A percentile compares a stretch with the other conserved stretches of the same genome.
Conservation (phyloP, 176 grass and related monocot species). For the Eremochloa ophiuroides region DNA sequence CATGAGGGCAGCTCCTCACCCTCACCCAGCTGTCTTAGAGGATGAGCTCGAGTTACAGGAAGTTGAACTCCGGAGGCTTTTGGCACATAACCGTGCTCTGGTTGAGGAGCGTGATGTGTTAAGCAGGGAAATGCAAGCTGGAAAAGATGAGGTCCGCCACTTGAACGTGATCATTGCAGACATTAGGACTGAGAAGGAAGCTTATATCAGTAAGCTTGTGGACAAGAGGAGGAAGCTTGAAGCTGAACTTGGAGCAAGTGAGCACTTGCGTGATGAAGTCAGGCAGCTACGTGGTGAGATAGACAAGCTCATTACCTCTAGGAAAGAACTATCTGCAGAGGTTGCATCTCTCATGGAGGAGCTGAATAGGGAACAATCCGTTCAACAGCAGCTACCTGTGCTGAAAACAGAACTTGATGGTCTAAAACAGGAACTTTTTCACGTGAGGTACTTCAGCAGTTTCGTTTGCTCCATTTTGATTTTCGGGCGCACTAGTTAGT, state of each 20-base stretch:
- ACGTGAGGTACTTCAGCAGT: slow-evolving; percentile 35
- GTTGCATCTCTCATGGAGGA: slow-evolving; percentile 48
- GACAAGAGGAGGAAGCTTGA: slow-evolving; percentile 73
- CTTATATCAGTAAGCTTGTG: slow-evolving; percentile 48
- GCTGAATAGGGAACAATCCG: slow-evolving; percentile 45
- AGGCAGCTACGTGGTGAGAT: slow-evolving; percentile 54
- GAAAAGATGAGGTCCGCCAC: slow-evolving; percentile 51
- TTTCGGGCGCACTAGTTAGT: background rate
- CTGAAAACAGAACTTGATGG: slow-evolving; percentile 49
- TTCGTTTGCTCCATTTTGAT: slow-evolving; percentile 20
- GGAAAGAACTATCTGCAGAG: slow-evolving; percentile 57
- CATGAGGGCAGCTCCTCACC: slow-evolving; percentile 34
- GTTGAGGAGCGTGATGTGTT: slow-evolving; percentile 48
- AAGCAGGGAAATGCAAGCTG: slow-evolving; percentile 36
- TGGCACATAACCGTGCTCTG: slow-evolving; percentile 49
- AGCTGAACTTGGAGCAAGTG: slow-evolving; percentile 56
- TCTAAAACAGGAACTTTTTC: slow-evolving; percentile 50
- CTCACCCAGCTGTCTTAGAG: slow-evolving; percentile 40
- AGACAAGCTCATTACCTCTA: slow-evolving; percentile 39
- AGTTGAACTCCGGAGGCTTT: slow-evolving; percentile 51
- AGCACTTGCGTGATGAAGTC: slow-evolving; percentile 54
- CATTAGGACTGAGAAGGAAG: slow-evolving; percentile 59
- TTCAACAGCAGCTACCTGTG: slow-evolving; percentile 43
- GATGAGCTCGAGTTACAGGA: slow-evolving; percentile 56
- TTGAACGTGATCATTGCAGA: slow-evolving; percentile 54